Evolutionary conservation across 495 filamentous ascomycete genomes (phyloP), one percentile per base, ranked within the genome.

Genomic region (Chlorociboria aeruginascens): DNA sequence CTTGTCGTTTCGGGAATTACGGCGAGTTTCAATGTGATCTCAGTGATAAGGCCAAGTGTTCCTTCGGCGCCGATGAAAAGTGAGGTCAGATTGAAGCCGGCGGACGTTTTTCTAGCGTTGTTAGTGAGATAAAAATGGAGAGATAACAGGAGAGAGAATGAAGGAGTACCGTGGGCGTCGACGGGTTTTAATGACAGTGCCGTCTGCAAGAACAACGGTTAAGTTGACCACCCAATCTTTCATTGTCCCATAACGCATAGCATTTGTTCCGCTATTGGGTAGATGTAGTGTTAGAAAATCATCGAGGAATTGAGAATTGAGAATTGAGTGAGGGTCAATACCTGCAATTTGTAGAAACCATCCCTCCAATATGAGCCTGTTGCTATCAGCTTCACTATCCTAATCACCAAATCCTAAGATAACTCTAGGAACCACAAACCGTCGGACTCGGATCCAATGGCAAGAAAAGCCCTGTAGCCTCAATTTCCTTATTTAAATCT

Each of bases 151-250:
- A 86, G 86, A 25, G 20, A 4, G 4, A 25, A 25, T 2, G 20
- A 4, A 25, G 20, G 20, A 25, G 20, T 25, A 25, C 57, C 80
- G 70, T 7, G 85, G 85, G 32, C 85, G 69, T 36, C 75, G 74
- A 40, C 76, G 65, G 1, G 85, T 89, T 65, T 86, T 87, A 60
- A 88, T 81, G 29, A 88, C 62, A 0, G 79, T 83, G 7, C 85
- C 85, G 59, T 88, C 85, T 10, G 84, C 82, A 11, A 89, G 68
- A 1, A 88, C 85, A 0, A 87, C 81, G 0, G 85, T 88, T 39
- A 89, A 61, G 52, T 83, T 85, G 46, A 89, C 69, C 17, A 89
- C 83, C 85, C 85, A 88, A 51, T 89, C 85, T 59, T 82, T 83
- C 85, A 89, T 89, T 8, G 85, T 87, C 0, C 85, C 85, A 54